Conservation (phyloP, 805 yeast genomes). For the Cyberlindnera sargentensis region DNA sequence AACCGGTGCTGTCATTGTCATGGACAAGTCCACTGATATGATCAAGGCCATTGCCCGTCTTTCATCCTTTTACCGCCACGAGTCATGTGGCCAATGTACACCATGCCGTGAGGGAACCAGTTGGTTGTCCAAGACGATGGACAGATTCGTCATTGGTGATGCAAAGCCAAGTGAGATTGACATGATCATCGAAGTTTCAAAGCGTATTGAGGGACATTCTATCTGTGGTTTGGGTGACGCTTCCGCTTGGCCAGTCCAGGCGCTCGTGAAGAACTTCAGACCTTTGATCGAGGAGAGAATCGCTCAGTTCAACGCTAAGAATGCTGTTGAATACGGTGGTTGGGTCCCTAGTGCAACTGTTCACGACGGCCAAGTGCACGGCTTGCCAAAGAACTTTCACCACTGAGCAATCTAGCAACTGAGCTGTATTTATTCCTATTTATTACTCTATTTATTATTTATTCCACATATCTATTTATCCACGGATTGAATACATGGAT, state of each 20-base stretch:
- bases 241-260: constrained; percentile 92
- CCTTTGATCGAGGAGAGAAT: constrained; percentile 78
- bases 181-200: constrained; percentile 74
- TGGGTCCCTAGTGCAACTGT: constrained; percentile 62
- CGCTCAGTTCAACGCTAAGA: constrained; percentile 44
- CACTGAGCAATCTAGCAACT: constrained; percentile 7
- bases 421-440: neutral
- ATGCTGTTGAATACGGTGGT: constrained; percentile 57
- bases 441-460: constrained; percentile 8
- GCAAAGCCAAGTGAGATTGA: constrained; percentile 79
- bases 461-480: neutral
- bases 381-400: constrained; percentile 36
- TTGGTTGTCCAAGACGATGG: constrained; percentile 80
- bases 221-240: constrained; percentile 92
- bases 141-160: constrained; percentile 71
- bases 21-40: constrained; percentile 82
- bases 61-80: constrained; percentile 81
- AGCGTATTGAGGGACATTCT: constrained; percentile 87
- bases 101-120: constrained; percentile 94
- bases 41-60: constrained; percentile 82
- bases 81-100: constrained; percentile 92
- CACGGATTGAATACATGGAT: too few species aligned
- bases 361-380: constrained; percentile 56
- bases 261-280: constrained; percentile 76
- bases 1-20: constrained; percentile 88